phyloP scores from a whole-genome alignment of 805 yeast species.

The Helenozyma baotianmanensis region DNA sequence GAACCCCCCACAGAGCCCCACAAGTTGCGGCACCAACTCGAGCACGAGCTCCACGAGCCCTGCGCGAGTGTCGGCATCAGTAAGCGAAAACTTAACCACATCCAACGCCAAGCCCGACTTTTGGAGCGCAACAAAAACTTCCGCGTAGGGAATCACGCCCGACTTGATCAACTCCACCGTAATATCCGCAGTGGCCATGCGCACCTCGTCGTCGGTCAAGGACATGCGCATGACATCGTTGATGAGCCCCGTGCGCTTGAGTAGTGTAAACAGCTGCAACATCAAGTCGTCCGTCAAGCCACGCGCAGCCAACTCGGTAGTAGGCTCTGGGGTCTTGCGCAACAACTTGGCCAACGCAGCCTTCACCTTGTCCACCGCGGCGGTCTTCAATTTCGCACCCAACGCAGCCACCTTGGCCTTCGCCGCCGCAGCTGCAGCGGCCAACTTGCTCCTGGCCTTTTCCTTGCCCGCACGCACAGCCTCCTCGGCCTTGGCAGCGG shows the following conservation, averaged over 20 bases:
- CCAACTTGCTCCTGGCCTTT: not conserved
- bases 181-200: constrained; percentile 21
- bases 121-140: constrained; percentile 26
- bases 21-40: constrained; percentile 17
- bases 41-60: constrained; percentile 22
- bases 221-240: constrained; percentile 23
- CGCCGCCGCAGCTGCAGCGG: not conserved
- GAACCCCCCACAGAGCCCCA: not conserved
- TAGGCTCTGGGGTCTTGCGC: not conserved
- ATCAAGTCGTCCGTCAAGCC: constrained; percentile 15
- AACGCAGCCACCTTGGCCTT: not conserved
- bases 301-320: not conserved
- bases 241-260: constrained; percentile 28
- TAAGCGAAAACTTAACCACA: constrained; percentile 20
- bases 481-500: not conserved
- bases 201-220: constrained; percentile 25
- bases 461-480: not conserved
- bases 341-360: not conserved
- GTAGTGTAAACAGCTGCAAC: constrained; percentile 19
- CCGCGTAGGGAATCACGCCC: constrained; percentile 29
- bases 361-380: not conserved
- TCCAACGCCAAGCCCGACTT: constrained; percentile 28
- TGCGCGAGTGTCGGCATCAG: constrained; percentile 25
- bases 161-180: constrained; percentile 23
- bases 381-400: too few species aligned